These are phyloP conservation scores for Thalassiosira livingstoniorum DNA, from an alignment of 352 stramenopile genomes.

Conservation along the genomic window DNA sequence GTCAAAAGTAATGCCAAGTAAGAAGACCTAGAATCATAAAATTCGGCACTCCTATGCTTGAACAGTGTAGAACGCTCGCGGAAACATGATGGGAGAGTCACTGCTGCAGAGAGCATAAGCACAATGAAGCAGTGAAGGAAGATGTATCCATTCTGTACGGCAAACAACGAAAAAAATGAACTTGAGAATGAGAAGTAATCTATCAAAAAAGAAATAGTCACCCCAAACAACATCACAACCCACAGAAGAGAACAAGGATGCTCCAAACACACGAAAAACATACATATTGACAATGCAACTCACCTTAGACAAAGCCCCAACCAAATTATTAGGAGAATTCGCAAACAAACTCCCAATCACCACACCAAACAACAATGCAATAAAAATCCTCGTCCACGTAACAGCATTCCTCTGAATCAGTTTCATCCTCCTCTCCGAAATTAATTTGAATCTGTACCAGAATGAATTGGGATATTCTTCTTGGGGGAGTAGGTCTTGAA, in stretches of 20 bases:
- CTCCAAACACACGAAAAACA: too few species aligned
- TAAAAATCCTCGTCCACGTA: slow-evolving; percentile 54
- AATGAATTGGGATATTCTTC: slow-evolving; percentile 45
- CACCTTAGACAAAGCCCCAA: slow-evolving; percentile 47
- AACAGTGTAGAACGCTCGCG: slow-evolving; percentile 54
- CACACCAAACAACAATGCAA: slow-evolving; percentile 59
- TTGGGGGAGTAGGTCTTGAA: slow-evolving; percentile 37
- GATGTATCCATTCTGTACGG: slow-evolving; percentile 53
- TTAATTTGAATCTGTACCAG: slow-evolving; percentile 44
- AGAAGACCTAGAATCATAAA: slow-evolving; percentile 45
- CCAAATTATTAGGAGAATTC: slow-evolving; percentile 24
- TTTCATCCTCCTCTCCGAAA: slow-evolving; percentile 40
- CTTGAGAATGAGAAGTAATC: too few species aligned
- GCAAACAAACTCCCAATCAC: slow-evolving; percentile 62
- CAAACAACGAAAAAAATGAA: neutral
- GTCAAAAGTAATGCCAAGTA: slow-evolving; percentile 51
- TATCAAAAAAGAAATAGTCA: too few species aligned
- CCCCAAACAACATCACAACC: too few species aligned
- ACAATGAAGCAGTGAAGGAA: slow-evolving; percentile 61
- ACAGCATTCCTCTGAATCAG: slow-evolving; percentile 57
- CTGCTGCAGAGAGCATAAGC: slow-evolving; percentile 57
- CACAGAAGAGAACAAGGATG: too few species aligned
- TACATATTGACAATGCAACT: too few species aligned
- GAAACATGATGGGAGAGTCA: slow-evolving; percentile 57
- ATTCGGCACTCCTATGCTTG: slow-evolving; percentile 60